phyloP scores from a whole-genome alignment of 495 filamentous ascomycete species.

The Penicillium angulare region DNA sequence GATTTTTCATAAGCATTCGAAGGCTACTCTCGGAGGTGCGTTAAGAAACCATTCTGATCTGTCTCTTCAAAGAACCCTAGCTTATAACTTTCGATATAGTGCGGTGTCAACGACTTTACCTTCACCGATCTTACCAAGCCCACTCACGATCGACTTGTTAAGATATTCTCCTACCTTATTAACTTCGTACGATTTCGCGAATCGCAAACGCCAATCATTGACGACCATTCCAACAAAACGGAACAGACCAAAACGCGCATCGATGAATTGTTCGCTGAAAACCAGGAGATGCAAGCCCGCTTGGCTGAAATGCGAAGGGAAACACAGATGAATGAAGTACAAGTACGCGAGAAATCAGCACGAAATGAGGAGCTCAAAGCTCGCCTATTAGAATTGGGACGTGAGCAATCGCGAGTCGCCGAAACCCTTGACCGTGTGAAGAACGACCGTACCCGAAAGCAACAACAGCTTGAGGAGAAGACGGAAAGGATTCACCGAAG shows the following conservation, averaged over 20 bases:
- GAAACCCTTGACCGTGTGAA: constrained; percentile 75
- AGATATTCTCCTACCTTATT: constrained; percentile 93
- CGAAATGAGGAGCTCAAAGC: constrained; percentile 83
- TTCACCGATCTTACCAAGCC: constrained; percentile 88
- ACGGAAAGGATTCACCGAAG: constrained; percentile 58
- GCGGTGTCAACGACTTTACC: constrained; percentile 88
- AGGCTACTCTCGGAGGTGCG: constrained; percentile 70
- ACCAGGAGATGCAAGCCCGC: constrained; percentile 77
- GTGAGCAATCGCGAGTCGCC: constrained; percentile 74
- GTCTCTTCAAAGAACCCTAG: not conserved
- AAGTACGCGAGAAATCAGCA: constrained; percentile 75
- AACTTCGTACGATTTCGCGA: constrained; percentile 98
- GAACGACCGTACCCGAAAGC: constrained; percentile 67
- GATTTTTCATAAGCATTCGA: constrained; percentile 79
- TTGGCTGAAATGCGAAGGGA: constrained; percentile 78
- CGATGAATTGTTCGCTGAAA: constrained; percentile 80
- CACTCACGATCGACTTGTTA: constrained; percentile 79
- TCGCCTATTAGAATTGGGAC: constrained; percentile 70
- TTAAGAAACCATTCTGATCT: not conserved
- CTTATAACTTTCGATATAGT: constrained; percentile 37
- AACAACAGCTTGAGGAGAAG: constrained; percentile 74
- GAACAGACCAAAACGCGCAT: constrained; percentile 83
- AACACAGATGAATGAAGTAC: constrained; percentile 70
- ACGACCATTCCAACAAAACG: constrained; percentile 86
- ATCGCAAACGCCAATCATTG: constrained; percentile 78